Conservation (phyloP, 1,284 basidiomycete species). For the Ganoderma leucocontextum region DNA sequence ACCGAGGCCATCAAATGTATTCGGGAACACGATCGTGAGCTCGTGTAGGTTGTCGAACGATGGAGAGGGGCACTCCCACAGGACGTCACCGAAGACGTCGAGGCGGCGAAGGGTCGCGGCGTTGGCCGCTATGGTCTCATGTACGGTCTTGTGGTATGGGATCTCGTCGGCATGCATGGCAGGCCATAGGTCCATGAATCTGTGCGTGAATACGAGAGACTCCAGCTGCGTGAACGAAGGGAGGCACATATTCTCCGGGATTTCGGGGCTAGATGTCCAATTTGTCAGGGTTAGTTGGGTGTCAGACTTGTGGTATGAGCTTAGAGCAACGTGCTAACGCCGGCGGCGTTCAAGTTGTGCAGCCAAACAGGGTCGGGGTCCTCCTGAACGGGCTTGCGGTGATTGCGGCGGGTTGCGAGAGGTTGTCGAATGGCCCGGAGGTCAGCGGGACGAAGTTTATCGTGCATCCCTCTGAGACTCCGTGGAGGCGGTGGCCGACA, state of each 20-base stretch:
- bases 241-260: not conserved
- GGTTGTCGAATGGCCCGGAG: slow-evolving; percentile 47
- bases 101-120: not conserved
- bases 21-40: not conserved
- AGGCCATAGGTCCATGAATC: not conserved
- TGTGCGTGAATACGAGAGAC: slow-evolving; percentile 1
- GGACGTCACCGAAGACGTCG: not conserved
- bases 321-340: no score
- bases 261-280: not conserved
- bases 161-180: not conserved
- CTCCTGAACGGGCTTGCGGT: slow-evolving; percentile 55
- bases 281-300: no score
- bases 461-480: slow-evolving; percentile 52
- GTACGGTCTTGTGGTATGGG: not conserved
- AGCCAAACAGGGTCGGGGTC: slow-evolving; percentile 46
- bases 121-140: not conserved
- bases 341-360: no score
- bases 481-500: slow-evolving; percentile 1
- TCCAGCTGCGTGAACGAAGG: slow-evolving; percentile 1
- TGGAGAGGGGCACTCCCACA: not conserved
- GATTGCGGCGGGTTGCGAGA: slow-evolving; percentile 50
- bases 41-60: not conserved
- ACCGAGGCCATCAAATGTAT: not conserved
- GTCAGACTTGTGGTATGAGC: no score
- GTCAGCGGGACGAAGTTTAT: slow-evolving; percentile 61